Percentiles rank a stretch among this genome's conserved stretches.
phyloP scores from a whole-genome alignment of 2,329 filamentous ascomycete species.

The Lasiodiplodia theobromae region DNA sequence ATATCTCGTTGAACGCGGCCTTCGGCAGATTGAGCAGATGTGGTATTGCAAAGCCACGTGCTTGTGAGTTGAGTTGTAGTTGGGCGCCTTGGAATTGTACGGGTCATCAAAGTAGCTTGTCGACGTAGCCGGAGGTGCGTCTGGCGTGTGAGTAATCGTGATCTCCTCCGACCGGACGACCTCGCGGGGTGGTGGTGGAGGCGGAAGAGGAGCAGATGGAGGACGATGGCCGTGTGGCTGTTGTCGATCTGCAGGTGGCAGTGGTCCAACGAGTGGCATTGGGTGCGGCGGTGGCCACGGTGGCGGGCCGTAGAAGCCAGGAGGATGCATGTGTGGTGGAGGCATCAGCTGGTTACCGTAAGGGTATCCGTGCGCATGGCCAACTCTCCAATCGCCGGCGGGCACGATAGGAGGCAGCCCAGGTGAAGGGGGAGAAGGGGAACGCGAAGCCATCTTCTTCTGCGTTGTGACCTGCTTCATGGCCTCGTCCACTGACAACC shows the following conservation, averaged over 20 bases:
- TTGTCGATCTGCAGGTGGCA: neutral
- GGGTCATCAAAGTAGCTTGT: slow-evolving; percentile 15
- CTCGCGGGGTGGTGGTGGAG: slow-evolving; percentile 9
- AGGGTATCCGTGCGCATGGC: neutral
- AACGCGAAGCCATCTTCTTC: slow-evolving; percentile 6
- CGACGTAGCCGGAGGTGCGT: neutral
- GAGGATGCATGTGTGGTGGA: neutral
- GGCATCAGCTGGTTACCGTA: slow-evolving; percentile 6
- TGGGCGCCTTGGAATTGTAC: slow-evolving; percentile 34
- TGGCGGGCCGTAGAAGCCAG: neutral
- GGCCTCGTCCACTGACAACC: slow-evolving; percentile 4
- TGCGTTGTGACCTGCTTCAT: neutral
- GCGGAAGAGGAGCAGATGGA: neutral
- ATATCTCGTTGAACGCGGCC: slow-evolving; percentile 43
- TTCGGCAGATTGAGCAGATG: slow-evolving; percentile 44
- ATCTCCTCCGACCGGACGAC: slow-evolving; percentile 29
- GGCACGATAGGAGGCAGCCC: neutral
- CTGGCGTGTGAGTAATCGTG: slow-evolving; percentile 20
- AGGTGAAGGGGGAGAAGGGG: slow-evolving; percentile 10
- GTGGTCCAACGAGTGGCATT: neutral
- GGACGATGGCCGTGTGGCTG: neutral
- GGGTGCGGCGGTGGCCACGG: neutral
- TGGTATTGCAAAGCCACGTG: slow-evolving; percentile 36
- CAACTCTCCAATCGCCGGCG: neutral
- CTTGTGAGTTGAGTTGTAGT: neutral